phyloP scores from a whole-genome alignment of 2,329 filamentous ascomycete species.

The Plectosphaerella plurivora region DNA sequence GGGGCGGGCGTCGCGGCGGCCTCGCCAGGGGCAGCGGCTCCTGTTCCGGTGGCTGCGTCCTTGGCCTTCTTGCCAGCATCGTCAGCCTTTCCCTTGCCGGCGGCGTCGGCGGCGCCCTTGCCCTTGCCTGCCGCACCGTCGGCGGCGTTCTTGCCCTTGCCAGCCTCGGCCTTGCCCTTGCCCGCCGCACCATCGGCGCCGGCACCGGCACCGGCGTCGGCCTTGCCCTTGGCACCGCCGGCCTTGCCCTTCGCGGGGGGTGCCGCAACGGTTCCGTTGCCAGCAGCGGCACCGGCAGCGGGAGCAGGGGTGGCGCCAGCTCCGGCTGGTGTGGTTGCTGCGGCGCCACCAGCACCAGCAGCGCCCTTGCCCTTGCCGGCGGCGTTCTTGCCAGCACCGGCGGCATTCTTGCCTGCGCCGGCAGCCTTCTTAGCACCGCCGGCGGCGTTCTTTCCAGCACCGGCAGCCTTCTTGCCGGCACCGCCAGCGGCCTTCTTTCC shows the following conservation, averaged over 20 bases:
- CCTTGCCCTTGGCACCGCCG: not conserved
- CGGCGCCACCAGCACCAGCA: not conserved
- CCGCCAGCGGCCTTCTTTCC: not conserved
- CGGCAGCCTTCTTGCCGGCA: not conserved
- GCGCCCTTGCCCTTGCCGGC: not conserved
- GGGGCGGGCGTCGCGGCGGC: not conserved
- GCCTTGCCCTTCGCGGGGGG: not conserved
- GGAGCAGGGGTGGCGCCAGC: not conserved
- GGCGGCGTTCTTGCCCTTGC: not conserved
- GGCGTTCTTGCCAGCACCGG: not conserved
- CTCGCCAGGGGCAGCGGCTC: not conserved
- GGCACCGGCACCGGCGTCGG: not conserved
- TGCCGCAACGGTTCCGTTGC: not conserved
- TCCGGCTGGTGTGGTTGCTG: no score
- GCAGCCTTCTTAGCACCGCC: not conserved
- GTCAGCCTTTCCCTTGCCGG: not conserved
- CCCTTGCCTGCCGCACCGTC: not conserved
- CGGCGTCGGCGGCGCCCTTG: not conserved
- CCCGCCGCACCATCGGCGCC: not conserved
- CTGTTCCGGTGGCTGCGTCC: not conserved
- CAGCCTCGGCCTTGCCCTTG: not conserved
- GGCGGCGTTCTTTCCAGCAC: not conserved
- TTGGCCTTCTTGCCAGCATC: not conserved
- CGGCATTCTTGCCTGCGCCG: not conserved
- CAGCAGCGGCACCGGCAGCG: not conserved